These are phyloP conservation scores for Metschnikowia arizonensis DNA, from an alignment of 805 yeast genomes.

Conservation along the genomic window DNA sequence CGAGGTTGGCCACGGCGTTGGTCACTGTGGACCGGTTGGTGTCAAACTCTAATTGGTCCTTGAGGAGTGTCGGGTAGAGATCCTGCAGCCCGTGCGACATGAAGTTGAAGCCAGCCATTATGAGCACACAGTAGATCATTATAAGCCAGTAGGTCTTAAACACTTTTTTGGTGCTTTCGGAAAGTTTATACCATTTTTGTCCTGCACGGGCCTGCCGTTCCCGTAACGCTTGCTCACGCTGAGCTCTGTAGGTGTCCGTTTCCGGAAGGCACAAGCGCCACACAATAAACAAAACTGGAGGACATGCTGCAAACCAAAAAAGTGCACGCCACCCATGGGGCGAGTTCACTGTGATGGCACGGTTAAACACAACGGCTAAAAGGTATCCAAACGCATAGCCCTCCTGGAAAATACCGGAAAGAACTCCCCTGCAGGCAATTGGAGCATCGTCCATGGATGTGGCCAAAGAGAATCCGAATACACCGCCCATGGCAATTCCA, in stretches of 20 bases:
- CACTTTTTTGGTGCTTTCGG: constrained; percentile 18
- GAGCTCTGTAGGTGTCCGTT: constrained; percentile 46
- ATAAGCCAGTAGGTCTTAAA: constrained; percentile 56
- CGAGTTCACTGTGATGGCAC: constrained; percentile 50
- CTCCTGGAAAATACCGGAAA: constrained; percentile 71
- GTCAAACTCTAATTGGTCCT: constrained; percentile 31
- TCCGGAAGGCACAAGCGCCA: constrained; percentile 60
- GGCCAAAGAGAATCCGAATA: constrained; percentile 62
- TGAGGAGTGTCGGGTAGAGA: constrained; percentile 39
- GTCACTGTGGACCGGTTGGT: constrained; percentile 35
- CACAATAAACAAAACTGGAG: constrained; percentile 52
- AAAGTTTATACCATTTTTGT: constrained; percentile 12
- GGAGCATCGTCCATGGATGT: constrained; percentile 68
- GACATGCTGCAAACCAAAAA: constrained; percentile 69
- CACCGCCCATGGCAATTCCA: constrained; percentile 70
- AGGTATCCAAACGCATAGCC: constrained; percentile 74
- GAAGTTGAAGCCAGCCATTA: constrained; percentile 41
- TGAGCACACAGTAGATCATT: constrained; percentile 51
- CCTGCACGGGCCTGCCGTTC: constrained; percentile 8
- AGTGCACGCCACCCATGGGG: constrained; percentile 59
- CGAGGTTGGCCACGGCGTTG: constrained; percentile 39
- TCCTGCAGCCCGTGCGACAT: constrained; percentile 43
- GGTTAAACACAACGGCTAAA: constrained; percentile 58
- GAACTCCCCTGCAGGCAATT: constrained; percentile 49
- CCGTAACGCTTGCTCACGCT: constrained; percentile 11